Percentiles rank a stretch among this genome's conserved stretches.
Conservation (phyloP, 257 asterid species). For the Solanum microdontum region DNA sequence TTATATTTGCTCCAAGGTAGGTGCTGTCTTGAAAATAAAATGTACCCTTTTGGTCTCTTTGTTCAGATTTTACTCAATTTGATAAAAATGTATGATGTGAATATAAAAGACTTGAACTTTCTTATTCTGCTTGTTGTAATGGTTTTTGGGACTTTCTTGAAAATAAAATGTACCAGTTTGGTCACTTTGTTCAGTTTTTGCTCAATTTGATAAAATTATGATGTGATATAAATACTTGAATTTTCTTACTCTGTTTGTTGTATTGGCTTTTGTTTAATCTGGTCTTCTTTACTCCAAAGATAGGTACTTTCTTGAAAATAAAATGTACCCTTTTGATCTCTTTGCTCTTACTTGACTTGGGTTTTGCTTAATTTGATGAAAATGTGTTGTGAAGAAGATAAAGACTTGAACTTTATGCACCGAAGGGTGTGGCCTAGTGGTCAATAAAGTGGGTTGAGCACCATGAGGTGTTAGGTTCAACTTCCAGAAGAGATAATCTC, state of each 20-base stretch:
- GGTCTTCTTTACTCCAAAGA: background rate
- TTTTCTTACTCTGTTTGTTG: background rate
- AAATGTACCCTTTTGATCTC: background rate
- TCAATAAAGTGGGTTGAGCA: background rate
- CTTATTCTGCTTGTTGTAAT: background rate
- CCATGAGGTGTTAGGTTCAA: background rate
- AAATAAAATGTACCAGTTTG: background rate
- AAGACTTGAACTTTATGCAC: background rate
- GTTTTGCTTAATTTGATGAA: background rate
- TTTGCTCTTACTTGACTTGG: background rate
- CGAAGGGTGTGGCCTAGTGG: background rate
- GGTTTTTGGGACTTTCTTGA: background rate
- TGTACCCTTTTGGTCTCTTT: background rate
- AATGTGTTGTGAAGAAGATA: background rate
- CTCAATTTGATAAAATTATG: background rate
- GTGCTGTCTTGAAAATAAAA: background rate
- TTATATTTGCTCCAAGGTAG: background rate
- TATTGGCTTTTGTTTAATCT: background rate
- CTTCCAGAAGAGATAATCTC: background rate
- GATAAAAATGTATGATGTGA: background rate
- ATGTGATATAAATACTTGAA: background rate
- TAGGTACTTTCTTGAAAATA: background rate
- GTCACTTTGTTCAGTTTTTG: background rate
- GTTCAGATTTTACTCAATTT: background rate
- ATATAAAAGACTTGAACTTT: background rate